Evolutionary conservation across 305 asterid species (phyloP).

Genomic region (Vinca major): DNA sequence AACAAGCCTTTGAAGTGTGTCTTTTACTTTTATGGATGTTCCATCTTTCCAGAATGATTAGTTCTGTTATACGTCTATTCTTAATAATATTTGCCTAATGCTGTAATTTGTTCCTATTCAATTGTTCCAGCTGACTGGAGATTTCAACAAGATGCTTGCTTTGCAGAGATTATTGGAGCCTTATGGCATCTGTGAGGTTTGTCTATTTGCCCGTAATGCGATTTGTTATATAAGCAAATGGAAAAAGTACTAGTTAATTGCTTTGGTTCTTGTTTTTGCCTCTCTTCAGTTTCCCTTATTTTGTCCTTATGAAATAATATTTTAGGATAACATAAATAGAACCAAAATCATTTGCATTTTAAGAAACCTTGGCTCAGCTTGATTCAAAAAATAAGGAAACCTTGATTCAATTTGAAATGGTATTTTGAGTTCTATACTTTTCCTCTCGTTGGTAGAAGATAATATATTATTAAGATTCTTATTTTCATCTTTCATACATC

Average conservation of each 20-base stretch:
- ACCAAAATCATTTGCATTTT: neutral
- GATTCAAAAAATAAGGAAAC: no score
- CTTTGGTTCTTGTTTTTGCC: neutral
- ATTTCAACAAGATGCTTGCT: slow-evolving; percentile 76
- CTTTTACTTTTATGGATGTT: neutral
- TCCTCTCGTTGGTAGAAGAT: neutral
- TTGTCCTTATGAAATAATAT: neutral
- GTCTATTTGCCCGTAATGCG: slow-evolving; percentile 15
- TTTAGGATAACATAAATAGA: neutral
- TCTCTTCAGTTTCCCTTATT: neutral
- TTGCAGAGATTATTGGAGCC: slow-evolving; percentile 72
- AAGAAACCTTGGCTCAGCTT: neutral
- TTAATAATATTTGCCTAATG: neutral
- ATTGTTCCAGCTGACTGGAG: slow-evolving; percentile 70
- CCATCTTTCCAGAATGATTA: neutral
- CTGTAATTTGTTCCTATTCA: slow-evolving; percentile 11
- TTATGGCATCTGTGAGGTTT: slow-evolving; percentile 90
- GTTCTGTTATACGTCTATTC: neutral
- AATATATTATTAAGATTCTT: neutral
- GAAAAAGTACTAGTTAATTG: neutral
- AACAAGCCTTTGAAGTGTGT: neutral
- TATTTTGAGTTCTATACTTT: neutral
- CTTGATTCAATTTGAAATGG: neutral
- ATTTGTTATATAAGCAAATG: neutral
- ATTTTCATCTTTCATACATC: neutral